Evolutionary conservation across 1,139 yeast genomes (phyloP), one percentile per base, ranked within the genome.

Genomic region (Geotrichum fermentans): DNA sequence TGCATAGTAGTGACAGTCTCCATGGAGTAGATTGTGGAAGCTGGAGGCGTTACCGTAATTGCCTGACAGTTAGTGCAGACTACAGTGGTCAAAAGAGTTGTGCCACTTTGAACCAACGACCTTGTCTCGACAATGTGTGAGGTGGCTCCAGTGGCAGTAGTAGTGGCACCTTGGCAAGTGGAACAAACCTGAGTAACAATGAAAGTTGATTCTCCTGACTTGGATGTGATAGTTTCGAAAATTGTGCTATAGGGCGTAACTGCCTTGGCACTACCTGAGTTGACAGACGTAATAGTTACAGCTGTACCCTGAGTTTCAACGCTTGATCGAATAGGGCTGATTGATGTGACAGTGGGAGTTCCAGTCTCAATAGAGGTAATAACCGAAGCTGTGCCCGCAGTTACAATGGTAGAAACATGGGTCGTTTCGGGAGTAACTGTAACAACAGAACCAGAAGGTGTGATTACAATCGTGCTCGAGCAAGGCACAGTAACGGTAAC

Each of bases 11-110:
- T 40, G 13, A 29, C 17, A 6, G 45, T 42, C 16, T 36, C 29
- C 18, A 17, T 17, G 13, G 32, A 18, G 17, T 1, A 11, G 33
- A 43, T 28, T 13, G 47, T 43, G n/a, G 34, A 16, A 10, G 36
- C 30, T 3, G 29, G 13, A 24, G 39, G 34, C n/a, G 45, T 16
- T 14, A 6, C 35, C 10, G 45, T 43, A 17, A 43, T 24, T 11
- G 40, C 45, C n/a, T n/a, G n/a, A n/a, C n/a, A n/a, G n/a, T n/a
- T n/a, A n/a, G n/a, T n/a, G n/a, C n/a, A n/a, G n/a, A n/a, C n/a
- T n/a, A n/a, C n/a, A n/a, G n/a, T n/a, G n/a, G n/a, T n/a, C n/a
- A n/a, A n/a, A n/a, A n/a, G n/a, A n/a, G n/a, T n/a, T n/a, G n/a
- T n/a, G n/a, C n/a, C n/a, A n/a, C n/a, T n/a, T n/a, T n/a, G n/a